Evolutionary conservation across 2,329 filamentous ascomycete species (phyloP).

Genomic region (Phialophora chinensis): DNA sequence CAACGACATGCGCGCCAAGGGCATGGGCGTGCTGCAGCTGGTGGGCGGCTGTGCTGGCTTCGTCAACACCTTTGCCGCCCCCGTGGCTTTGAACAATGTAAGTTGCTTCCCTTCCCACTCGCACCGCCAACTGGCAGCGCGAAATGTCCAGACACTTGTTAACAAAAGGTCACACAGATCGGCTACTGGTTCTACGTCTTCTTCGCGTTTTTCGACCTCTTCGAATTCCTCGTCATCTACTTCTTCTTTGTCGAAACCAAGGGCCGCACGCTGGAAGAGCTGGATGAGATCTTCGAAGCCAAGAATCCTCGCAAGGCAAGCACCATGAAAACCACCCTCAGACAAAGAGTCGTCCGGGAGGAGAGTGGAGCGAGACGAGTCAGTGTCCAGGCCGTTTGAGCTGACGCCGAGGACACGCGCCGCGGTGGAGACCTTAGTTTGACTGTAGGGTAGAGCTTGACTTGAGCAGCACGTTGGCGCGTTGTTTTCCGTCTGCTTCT

Average conservation of each 20-base stretch:
- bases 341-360: conserved; percentile 1
- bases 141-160: background rate
- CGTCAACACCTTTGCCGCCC: conserved; percentile 57
- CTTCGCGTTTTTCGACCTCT: conserved; percentile 42
- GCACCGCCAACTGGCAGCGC: background rate
- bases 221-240: conserved; percentile 43
- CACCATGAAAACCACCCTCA: conserved; percentile 20
- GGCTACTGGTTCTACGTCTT: conserved; percentile 44
- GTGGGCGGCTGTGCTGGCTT: conserved; percentile 53
- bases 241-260: conserved; percentile 47
- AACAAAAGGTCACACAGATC: conserved; percentile 20
- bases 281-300: conserved; percentile 46
- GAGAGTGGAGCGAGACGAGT: background rate
- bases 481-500: background rate
- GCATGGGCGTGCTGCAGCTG: conserved; percentile 57
- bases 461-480: background rate
- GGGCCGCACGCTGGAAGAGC: conserved; percentile 44
- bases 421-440: background rate
- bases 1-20: conserved; percentile 61
- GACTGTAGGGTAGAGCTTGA: background rate
- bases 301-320: conserved; percentile 44
- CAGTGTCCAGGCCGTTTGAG: conserved; percentile 7
- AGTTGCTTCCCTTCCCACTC: background rate
- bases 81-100: conserved; percentile 49
- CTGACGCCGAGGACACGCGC: background rate